Evolutionary conservation across 177 flowering plant genomes (phyloP).

Genomic region (Vitis hybrid): DNA sequence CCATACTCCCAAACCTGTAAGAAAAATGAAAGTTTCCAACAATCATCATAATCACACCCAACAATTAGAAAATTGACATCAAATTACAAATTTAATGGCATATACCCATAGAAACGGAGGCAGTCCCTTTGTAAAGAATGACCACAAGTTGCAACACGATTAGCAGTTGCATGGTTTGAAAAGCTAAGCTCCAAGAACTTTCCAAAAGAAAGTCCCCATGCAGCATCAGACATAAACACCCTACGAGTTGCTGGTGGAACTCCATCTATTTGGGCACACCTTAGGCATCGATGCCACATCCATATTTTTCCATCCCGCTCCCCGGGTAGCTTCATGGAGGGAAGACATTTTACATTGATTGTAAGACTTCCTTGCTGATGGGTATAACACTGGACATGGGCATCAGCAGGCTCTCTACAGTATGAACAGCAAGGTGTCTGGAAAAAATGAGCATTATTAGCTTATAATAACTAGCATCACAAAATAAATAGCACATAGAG

Average conservation of each 20-base stretch:
- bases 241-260: constrained; percentile 93
- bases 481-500: neutral
- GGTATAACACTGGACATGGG: constrained; percentile 85
- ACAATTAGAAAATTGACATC: neutral
- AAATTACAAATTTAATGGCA: neutral
- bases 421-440: constrained; percentile 69
- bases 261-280: constrained; percentile 73
- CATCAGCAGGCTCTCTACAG: constrained; percentile 80
- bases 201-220: constrained; percentile 99
- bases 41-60: neutral
- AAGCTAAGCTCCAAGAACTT: constrained; percentile 98
- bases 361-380: constrained; percentile 93
- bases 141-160: constrained; percentile 95
- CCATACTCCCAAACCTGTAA: constrained; percentile 86
- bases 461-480: neutral
- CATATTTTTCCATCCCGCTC: constrained; percentile 94
- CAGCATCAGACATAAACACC: constrained; percentile 97
- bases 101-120: constrained; percentile 93
- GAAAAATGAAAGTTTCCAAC: neutral
- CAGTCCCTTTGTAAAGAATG: constrained; percentile 98
- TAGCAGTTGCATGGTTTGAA: constrained; percentile 95
- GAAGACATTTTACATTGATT: constrained; percentile 67
- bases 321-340: constrained; percentile 74
- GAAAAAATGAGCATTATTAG: constrained; percentile 14
- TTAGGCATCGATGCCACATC: constrained; percentile 99